These are phyloP conservation scores for Ambrosia hybrid DNA, from an alignment of 140 eudicot genomes.

Conservation along the genomic window DNA sequence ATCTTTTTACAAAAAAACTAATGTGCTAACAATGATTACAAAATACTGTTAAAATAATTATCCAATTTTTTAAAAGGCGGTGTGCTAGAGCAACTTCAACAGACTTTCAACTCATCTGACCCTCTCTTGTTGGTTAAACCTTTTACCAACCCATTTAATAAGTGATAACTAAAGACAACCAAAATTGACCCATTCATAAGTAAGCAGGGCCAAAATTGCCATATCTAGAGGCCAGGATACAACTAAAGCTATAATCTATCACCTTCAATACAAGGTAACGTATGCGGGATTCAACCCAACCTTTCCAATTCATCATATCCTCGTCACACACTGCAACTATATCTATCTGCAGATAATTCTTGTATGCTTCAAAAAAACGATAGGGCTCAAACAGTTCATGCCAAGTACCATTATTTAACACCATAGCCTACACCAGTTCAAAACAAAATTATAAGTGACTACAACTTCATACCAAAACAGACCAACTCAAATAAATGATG, in stretches of 20 bases:
- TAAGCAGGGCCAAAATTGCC: too few species aligned
- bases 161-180: neutral
- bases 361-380: slow-evolving; percentile 87
- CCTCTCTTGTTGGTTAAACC: neutral
- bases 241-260: neutral
- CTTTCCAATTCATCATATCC: slow-evolving; percentile 87
- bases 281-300: slow-evolving; percentile 91
- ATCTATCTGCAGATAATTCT: slow-evolving; percentile 88
- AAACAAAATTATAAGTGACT: neutral
- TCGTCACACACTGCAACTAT: slow-evolving; percentile 69
- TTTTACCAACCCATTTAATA: neutral
- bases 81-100: neutral
- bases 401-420: slow-evolving; percentile 74
- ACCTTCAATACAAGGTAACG: slow-evolving; percentile 89
- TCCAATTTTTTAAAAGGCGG: neutral
- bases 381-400: slow-evolving; percentile 70
- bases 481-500: slow-evolving; percentile 14
- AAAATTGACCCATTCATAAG: neutral
- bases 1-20: neutral
- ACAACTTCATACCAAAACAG: slow-evolving; percentile 1
- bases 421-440: slow-evolving; percentile 52
- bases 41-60: neutral
- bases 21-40: neutral
- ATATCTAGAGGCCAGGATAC: too few species aligned
- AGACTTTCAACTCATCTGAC: neutral